phyloP scores from a whole-genome alignment of 2,329 filamentous ascomycete species.

The Macrophomina pseudophaseolina region DNA sequence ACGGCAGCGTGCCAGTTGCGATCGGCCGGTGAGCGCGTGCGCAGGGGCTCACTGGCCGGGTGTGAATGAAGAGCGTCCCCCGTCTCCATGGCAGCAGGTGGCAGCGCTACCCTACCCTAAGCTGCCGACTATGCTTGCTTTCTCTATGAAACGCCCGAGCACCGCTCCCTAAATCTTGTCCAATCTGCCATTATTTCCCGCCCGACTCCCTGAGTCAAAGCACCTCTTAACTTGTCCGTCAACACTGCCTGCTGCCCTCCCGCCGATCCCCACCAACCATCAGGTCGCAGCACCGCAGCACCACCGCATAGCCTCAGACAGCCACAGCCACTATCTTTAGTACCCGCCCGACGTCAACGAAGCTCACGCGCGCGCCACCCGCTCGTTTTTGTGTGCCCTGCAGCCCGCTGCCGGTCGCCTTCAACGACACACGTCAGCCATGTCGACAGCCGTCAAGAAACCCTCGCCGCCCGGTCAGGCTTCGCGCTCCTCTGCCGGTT shows the following conservation, averaged over 20 bases:
- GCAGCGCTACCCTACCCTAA: neutral
- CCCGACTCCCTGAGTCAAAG: slow-evolving; percentile 20
- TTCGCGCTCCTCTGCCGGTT: slow-evolving; percentile 33
- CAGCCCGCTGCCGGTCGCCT: slow-evolving; percentile 11
- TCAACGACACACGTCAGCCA: slow-evolving; percentile 28
- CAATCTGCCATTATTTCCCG: slow-evolving; percentile 23
- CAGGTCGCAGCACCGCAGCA: slow-evolving; percentile 16
- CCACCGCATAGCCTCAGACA: slow-evolving; percentile 22
- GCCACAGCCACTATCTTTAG: slow-evolving; percentile 27
- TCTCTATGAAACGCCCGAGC: slow-evolving; percentile 27
- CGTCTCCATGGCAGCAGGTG: slow-evolving; percentile 25
- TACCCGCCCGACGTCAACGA: slow-evolving; percentile 1
- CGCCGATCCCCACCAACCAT: slow-evolving; percentile 6
- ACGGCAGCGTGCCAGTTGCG: slow-evolving; percentile 10
- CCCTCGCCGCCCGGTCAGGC: slow-evolving; percentile 41
- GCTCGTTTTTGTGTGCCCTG: slow-evolving; percentile 19
- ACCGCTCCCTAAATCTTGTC: slow-evolving; percentile 26
- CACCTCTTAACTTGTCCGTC: neutral
- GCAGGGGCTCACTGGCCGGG: slow-evolving; percentile 10
- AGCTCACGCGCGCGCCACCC: slow-evolving; percentile 7
- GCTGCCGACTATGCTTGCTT: slow-evolving; percentile 22
- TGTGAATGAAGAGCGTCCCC: slow-evolving; percentile 13
- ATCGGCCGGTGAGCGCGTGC: slow-evolving; percentile 20
- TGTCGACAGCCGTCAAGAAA: slow-evolving; percentile 45
- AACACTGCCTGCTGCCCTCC: slow-evolving; percentile 16